A percentile compares a stretch with the other conserved stretches of the same genome.
phyloP scores from a whole-genome alignment of 345 rosid species.

The Aethionema arabicum region DNA sequence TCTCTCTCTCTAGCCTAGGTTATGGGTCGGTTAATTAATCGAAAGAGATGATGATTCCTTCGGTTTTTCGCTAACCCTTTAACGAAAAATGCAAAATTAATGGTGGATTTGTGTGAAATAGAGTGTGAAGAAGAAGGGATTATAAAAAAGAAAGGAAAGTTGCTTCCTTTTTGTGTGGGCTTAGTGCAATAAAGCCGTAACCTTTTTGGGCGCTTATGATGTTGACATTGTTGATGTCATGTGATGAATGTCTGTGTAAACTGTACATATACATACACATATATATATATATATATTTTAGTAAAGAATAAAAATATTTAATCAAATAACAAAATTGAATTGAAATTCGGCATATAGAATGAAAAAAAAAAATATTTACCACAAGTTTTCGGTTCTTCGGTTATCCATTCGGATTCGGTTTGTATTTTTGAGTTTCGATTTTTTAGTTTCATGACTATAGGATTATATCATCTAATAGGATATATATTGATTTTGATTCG shows the following conservation, averaged over 20 bases:
- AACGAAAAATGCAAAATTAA: conserved; percentile 17
- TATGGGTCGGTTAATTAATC: background rate
- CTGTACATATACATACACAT: background rate
- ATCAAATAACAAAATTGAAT: no score
- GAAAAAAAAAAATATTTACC: no score
- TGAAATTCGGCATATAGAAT: no score
- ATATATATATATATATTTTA: no score
- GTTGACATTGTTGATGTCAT: conserved; percentile 26
- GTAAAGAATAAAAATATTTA: no score
- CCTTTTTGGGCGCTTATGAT: conserved; percentile 22
- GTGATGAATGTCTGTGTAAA: conserved; percentile 9
- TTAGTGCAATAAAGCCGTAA: conserved; percentile 24
- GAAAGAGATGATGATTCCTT: conserved; percentile 27
- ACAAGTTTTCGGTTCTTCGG: no score
- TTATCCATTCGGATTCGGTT: no score
- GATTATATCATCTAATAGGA: no score
- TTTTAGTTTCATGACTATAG: no score
- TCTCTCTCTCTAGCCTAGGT: conserved; percentile 22
- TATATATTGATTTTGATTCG: no score
- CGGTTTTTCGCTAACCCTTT: conserved; percentile 27
- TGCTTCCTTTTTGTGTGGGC: conserved; percentile 22
- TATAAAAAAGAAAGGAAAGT: conserved; percentile 23
- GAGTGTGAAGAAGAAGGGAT: conserved; percentile 4
- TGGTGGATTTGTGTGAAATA: conserved; percentile 22
- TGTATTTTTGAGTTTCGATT: no score